Evolutionary conservation across 2,329 filamentous ascomycete species (phyloP).

Genomic region (Cladosporium sp.): DNA sequence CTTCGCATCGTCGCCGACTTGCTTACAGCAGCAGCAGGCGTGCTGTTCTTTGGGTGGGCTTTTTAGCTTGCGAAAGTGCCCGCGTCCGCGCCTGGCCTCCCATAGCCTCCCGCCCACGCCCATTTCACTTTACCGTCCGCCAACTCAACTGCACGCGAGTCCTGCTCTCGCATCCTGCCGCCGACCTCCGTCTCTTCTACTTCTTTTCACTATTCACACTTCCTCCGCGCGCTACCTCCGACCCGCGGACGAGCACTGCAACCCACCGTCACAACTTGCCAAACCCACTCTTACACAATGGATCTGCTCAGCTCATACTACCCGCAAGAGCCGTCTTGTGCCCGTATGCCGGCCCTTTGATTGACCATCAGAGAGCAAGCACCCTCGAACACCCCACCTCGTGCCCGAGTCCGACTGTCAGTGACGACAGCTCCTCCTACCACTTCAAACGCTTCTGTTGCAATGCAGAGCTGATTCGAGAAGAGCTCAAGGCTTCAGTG

Average conservation of each 20-base stretch:
- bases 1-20: neutral
- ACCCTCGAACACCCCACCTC: neutral
- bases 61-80: slow-evolving; percentile 18
- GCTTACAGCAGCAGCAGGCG: neutral
- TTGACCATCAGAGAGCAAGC: slow-evolving; percentile 2
- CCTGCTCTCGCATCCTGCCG: neutral
- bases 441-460: neutral
- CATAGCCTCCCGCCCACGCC: neutral
- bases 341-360: slow-evolving; percentile 15
- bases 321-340: slow-evolving; percentile 20
- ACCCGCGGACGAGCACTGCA: neutral
- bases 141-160: slow-evolving; percentile 4
- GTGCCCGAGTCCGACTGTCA: neutral
- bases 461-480: slow-evolving; percentile 14
- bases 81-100: slow-evolving; percentile 8
- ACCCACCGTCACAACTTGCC: neutral
- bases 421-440: neutral
- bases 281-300: slow-evolving; percentile 9
- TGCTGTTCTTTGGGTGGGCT: slow-evolving; percentile 9
- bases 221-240: neutral
- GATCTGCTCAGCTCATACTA: slow-evolving; percentile 13
- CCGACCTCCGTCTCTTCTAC: slow-evolving; percentile 5
- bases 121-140: slow-evolving; percentile 2
- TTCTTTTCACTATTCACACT: neutral
- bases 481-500: slow-evolving; percentile 13